Conservation (phyloP, 2,329 filamentous ascomycete genomes). For the Ophiostoma quercus region DNA sequence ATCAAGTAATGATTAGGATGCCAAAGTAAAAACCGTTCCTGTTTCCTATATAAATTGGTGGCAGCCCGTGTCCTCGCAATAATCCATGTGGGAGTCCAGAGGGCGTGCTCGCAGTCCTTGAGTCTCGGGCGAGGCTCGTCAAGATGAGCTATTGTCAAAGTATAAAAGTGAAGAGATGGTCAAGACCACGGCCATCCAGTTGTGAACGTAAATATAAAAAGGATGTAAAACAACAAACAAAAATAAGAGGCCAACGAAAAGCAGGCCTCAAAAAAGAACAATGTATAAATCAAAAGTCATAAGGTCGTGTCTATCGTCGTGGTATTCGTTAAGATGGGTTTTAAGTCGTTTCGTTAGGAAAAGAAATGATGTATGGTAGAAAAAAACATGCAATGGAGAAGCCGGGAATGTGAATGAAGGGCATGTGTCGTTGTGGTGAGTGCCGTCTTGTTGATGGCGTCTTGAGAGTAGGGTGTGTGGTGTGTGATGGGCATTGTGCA, state of each 20-base stretch:
- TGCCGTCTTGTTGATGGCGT: not conserved
- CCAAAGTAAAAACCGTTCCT: not conserved
- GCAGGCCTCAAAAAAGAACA: not conserved
- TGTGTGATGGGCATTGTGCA: not conserved
- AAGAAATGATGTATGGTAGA: too few relatives aligned
- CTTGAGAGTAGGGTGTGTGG: not conserved
- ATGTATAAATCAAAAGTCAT: not conserved
- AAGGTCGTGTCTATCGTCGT: conserved; percentile 11
- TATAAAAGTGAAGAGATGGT: not conserved
- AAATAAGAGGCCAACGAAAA: conserved; percentile 10
- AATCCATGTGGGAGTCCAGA: not conserved
- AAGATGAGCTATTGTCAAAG: not conserved
- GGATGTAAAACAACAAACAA: not conserved
- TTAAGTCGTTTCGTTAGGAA: not conserved
- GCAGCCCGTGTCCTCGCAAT: not conserved
- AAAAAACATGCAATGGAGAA: not conserved
- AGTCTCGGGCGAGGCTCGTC: not conserved
- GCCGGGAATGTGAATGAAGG: not conserved
- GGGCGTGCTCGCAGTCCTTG: not conserved
- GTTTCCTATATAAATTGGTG: not conserved
- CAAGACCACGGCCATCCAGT: not conserved
- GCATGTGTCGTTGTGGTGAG: not conserved
- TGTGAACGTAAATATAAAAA: not conserved
- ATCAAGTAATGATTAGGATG: not conserved
- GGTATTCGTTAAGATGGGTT: conserved; percentile 5